These are phyloP conservation scores for Acacia confusa DNA, from an alignment of 306 rosid genomes.

Conservation along the genomic window DNA sequence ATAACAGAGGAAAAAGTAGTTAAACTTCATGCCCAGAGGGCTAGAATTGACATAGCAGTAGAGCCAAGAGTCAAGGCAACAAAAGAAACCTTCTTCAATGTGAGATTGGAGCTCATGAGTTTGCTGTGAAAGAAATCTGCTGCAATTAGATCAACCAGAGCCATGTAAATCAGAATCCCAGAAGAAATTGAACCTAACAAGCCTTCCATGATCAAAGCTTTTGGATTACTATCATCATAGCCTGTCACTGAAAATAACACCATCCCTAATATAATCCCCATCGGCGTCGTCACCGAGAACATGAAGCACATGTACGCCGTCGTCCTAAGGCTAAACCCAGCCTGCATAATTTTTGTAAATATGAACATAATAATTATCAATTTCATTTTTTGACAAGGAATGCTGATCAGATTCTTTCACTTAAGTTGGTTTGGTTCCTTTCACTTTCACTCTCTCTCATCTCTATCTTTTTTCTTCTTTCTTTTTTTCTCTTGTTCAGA, in stretches of 20 bases:
- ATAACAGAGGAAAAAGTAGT: conserved; percentile 1
- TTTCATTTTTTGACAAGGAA: background rate
- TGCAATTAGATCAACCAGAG: conserved; percentile 87
- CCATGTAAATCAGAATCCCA: conserved; percentile 92
- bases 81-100: conserved; percentile 62
- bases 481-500: background rate
- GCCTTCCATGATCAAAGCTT: conserved; percentile 85
- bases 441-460: background rate
- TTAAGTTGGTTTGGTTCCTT: background rate
- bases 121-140: conserved; percentile 94
- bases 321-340: conserved; percentile 68
- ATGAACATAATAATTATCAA: background rate
- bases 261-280: conserved; percentile 91
- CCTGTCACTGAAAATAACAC: conserved; percentile 72
- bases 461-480: no score
- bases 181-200: conserved; percentile 84
- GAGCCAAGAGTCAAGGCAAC: conserved; percentile 83
- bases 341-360: conserved; percentile 38
- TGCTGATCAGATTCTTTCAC: background rate
- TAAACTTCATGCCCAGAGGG: conserved; percentile 71
- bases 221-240: conserved; percentile 76
- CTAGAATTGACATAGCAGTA: conserved; percentile 79
- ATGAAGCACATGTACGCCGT: conserved; percentile 88
- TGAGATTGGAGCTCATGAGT: conserved; percentile 56
- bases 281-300: conserved; percentile 93